Conservation (phyloP, 495 filamentous ascomycete genomes). For the Tuber borchii region DNA sequence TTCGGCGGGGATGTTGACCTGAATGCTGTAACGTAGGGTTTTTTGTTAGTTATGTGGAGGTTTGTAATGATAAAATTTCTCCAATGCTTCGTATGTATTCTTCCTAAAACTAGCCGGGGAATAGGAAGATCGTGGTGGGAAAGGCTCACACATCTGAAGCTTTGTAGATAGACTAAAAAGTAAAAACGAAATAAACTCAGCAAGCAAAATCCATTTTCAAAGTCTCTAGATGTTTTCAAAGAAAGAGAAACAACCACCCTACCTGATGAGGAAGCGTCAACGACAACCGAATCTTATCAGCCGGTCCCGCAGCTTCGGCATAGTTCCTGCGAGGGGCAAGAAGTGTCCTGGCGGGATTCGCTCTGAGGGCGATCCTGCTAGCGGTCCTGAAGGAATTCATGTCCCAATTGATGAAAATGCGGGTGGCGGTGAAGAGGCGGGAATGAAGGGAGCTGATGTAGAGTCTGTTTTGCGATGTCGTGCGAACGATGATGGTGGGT, state of each 20-base stretch:
- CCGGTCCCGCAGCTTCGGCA: slow-evolving; percentile 64
- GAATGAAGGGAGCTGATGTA: slow-evolving; percentile 19
- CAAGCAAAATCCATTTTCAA: slow-evolving; percentile 8
- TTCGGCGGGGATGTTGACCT: slow-evolving; percentile 98
- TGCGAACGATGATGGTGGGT: slow-evolving; percentile 7
- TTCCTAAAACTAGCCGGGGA: slow-evolving; percentile 19
- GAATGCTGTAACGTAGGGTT: slow-evolving; percentile 64
- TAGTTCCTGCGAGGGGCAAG: slow-evolving; percentile 75
- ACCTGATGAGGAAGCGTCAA: slow-evolving; percentile 97
- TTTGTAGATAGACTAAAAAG: slow-evolving; percentile 61
- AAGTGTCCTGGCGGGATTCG: slow-evolving; percentile 59
- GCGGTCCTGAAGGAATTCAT: slow-evolving; percentile 92
- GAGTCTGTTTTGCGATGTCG: slow-evolving; percentile 8
- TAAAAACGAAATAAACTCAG: background rate
- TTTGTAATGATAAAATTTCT: slow-evolving; percentile 45
- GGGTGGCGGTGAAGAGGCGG: slow-evolving; percentile 11
- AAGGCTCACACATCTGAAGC: slow-evolving; percentile 65
- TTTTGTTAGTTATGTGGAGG: slow-evolving; percentile 44
- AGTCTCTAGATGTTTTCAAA: background rate
- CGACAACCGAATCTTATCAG: slow-evolving; percentile 86
- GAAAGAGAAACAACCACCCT: slow-evolving; percentile 43
- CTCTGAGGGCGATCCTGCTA: slow-evolving; percentile 70
- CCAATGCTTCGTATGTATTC: slow-evolving; percentile 21
- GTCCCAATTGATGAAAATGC: slow-evolving; percentile 41
- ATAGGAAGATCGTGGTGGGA: slow-evolving; percentile 12